phyloP scores from a whole-genome alignment of 2,329 filamentous ascomycete genomes.

The Dryadomyces sulphureus region DNA sequence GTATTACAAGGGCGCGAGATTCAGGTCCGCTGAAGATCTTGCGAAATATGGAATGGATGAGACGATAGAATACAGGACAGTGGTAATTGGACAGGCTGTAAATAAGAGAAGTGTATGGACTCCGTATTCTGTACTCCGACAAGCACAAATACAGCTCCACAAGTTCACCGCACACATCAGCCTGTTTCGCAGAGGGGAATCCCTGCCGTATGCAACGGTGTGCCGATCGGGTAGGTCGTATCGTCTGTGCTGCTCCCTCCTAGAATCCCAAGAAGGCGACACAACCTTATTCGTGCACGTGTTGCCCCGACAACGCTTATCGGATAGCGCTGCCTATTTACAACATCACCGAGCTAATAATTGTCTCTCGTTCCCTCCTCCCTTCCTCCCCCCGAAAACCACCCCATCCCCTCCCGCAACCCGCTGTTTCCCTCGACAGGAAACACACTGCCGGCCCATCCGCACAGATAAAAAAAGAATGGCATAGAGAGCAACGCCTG shows the following conservation, averaged over 20 bases:
- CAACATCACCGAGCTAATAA: background rate
- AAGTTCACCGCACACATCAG: too few species aligned
- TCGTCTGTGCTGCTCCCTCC: background rate
- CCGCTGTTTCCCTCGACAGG: background rate
- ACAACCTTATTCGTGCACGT: background rate
- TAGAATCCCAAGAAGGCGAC: background rate
- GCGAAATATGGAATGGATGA: too few species aligned
- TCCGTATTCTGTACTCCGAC: too few species aligned
- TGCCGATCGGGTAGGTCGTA: background rate
- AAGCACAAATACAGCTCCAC: too few species aligned
- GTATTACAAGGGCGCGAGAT: too few species aligned
- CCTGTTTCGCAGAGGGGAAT: background rate
- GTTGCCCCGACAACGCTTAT: constrained; percentile 1
- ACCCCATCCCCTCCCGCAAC: background rate
- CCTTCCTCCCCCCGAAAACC: background rate
- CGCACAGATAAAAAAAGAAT: too few species aligned
- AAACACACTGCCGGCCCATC: too few species aligned
- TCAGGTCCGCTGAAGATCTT: too few species aligned
- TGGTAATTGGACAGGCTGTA: too few species aligned
- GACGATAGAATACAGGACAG: too few species aligned
- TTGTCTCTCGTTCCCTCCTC: constrained; percentile 1
- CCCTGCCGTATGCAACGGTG: background rate
- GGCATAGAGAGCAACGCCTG: too few species aligned
- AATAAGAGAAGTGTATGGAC: too few species aligned
- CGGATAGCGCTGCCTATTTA: background rate